Conservation (phyloP, 768 basidiomycete species). For the Flagelloscypha sp. region DNA sequence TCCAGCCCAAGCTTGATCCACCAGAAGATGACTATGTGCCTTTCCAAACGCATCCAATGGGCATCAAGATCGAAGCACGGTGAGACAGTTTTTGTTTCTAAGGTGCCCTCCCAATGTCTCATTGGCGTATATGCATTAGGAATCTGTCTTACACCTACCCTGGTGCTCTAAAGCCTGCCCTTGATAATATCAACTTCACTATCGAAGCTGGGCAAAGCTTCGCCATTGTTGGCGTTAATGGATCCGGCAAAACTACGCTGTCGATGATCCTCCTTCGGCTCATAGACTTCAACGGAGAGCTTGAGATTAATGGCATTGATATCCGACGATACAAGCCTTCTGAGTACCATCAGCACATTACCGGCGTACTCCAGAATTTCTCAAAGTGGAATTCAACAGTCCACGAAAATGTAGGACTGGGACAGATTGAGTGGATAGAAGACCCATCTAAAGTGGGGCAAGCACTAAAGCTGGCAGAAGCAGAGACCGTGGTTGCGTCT, state of each 20-base stretch:
- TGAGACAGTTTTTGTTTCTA: constrained; percentile 22
- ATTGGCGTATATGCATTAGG: constrained; percentile 26
- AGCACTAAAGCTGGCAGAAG: constrained; percentile 69
- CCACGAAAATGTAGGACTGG: constrained; percentile 81
- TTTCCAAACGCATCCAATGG: constrained; percentile 42
- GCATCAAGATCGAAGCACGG: constrained; percentile 68
- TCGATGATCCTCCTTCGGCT: constrained; percentile 77
- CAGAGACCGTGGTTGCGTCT: constrained; percentile 52
- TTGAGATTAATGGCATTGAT: constrained; percentile 65
- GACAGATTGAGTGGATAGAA: constrained; percentile 56
- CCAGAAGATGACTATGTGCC: constrained; percentile 38
- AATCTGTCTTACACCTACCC: constrained; percentile 75
- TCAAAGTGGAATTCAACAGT: constrained; percentile 72
- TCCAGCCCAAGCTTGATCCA: constrained; percentile 64
- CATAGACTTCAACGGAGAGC: constrained; percentile 65
- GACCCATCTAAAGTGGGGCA: constrained; percentile 47
- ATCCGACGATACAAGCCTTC: constrained; percentile 54
- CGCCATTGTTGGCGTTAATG: constrained; percentile 81
- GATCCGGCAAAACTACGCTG: constrained; percentile 86
- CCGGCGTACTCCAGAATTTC: constrained; percentile 84
- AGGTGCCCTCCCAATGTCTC: constrained; percentile 5
- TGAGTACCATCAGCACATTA: constrained; percentile 67
- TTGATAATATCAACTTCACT: constrained; percentile 61
- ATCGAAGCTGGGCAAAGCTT: constrained; percentile 71
- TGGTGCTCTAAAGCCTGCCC: constrained; percentile 55